These are phyloP conservation scores for Inga laurina DNA, from an alignment of 306 rosid genomes.

Conservation along the genomic window DNA sequence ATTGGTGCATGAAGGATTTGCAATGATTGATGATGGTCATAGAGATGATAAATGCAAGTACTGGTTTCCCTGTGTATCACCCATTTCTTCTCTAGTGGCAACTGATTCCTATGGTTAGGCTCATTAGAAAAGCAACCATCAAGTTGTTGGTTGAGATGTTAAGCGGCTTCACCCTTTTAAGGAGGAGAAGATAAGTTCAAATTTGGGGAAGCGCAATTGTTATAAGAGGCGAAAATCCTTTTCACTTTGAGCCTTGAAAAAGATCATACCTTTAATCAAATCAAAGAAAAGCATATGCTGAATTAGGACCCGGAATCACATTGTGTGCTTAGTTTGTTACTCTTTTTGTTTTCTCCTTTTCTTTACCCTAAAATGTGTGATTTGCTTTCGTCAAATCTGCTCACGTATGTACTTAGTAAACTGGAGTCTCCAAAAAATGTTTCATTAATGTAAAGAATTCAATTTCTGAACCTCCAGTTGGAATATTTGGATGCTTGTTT, in stretches of 20 bases:
- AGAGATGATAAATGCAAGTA: conserved; percentile 76
- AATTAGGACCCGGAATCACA: conserved; percentile 16
- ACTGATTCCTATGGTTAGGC: conserved; percentile 42
- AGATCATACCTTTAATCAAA: too few species aligned
- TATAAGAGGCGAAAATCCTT: too few species aligned
- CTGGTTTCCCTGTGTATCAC: conserved; percentile 93
- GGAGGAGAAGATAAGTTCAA: too few species aligned
- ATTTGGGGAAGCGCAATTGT: too few species aligned
- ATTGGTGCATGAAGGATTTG: conserved; percentile 87
- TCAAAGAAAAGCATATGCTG: conserved; percentile 10
- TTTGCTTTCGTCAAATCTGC: conserved; percentile 13
- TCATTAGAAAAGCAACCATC: neutral
- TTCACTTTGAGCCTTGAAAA: too few species aligned
- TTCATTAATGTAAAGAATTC: conserved; percentile 1
- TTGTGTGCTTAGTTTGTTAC: neutral
- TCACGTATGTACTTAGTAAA: neutral
- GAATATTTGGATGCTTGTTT: neutral
- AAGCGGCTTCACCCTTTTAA: too few species aligned
- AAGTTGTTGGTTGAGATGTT: too few species aligned
- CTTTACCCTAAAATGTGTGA: conserved; percentile 16
- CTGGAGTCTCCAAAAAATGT: neutral
- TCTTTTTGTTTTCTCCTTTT: conserved; percentile 15
- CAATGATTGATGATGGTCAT: conserved; percentile 97
- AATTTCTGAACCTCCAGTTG: neutral
- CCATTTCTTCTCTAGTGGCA: conserved; percentile 59